phyloP scores from a whole-genome alignment of 768 basidiomycete species.

The Amanita rubescens region DNA sequence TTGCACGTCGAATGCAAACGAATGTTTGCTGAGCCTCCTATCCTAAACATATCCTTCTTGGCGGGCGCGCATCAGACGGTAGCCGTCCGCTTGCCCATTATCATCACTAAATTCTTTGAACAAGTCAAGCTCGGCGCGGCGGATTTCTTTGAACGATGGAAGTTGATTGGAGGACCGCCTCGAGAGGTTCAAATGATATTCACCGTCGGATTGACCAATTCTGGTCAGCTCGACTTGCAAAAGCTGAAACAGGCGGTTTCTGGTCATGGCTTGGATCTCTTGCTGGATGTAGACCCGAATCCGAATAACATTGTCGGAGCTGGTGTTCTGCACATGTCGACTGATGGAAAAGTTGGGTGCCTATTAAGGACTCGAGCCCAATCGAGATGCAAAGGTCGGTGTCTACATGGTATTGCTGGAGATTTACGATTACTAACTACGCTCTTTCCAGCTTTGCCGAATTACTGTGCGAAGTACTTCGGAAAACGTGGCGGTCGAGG shows the following conservation, averaged over 20 bases:
- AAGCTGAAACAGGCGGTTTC: slow-evolving; percentile 70
- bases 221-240: slow-evolving; percentile 67
- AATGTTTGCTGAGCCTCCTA: slow-evolving; percentile 66
- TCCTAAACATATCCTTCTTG: slow-evolving; percentile 83
- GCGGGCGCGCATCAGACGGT: slow-evolving; percentile 88
- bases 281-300: slow-evolving; percentile 89
- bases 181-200: slow-evolving; percentile 88
- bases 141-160: slow-evolving; percentile 98
- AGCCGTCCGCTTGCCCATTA: slow-evolving; percentile 77
- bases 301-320: slow-evolving; percentile 89
- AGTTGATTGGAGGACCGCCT: slow-evolving; percentile 91
- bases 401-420: not conserved
- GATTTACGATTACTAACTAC: not conserved
- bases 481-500: slow-evolving; percentile 74
- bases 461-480: slow-evolving; percentile 94
- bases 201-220: slow-evolving; percentile 59
- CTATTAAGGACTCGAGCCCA: slow-evolving; percentile 89
- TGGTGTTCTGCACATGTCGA: slow-evolving; percentile 92
- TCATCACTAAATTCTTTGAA: slow-evolving; percentile 89
- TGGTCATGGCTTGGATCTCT: slow-evolving; percentile 69
- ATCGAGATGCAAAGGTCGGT: slow-evolving; percentile 86
- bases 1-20: slow-evolving; percentile 94
- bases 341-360: slow-evolving; percentile 92
- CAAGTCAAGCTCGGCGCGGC: slow-evolving; percentile 75
- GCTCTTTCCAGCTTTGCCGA: slow-evolving; percentile 70